Base-by-base conservation (phyloP, 495 filamentous ascomycete species). In the Collariella sp. region DNA sequence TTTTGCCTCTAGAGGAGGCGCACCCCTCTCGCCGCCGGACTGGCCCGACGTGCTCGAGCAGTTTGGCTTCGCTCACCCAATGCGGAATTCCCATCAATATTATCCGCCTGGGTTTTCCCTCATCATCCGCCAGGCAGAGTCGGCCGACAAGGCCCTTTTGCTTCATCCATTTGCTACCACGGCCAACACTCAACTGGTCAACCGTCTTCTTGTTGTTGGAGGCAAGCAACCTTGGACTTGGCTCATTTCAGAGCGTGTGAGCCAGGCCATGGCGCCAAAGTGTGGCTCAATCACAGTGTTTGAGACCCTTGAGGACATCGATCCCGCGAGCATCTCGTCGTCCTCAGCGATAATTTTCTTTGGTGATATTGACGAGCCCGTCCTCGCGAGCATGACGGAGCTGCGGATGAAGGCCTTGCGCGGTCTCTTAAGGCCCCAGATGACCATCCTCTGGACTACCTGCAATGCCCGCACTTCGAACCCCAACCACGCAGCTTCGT, bases 381-480 rank as follows among this genome's bases (percentile, higher is more conserved):
- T 73, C 39, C 60, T 72, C 40, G 33, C 66, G 18, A 67, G 31
- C 19, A 69, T 75, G 67, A 74, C 70, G 0, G 47, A 59, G 12
- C 20, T 56, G 9, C 51, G 52, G 0, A 59, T 75, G 46, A 62
- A 65, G 12, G 53, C 54, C 0, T 44, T 76, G 4, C 62, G 63
- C 19, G 59, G 47, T 1, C 56, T 76, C 19, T 49, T 76, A 13
- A 62, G 57, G 2, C 71, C 71, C 0, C 45, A 60, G 12, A 71
- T 74, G 67, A 63, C 55, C 1, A 56, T 71, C 0, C 62, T 76
- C 6, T 76, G 73, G 73, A 47, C 70, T 15, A 74, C 71, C 0
- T 40, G 44, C 13, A 59, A 65, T 11, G 58, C 68, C 0, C 55
- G 57, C 6, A 52, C 46, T 22, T 20, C 43, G 13, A 67, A 69